Percentiles rank a stretch among this genome's conserved stretches.
These are phyloP conservation scores for Mucor saturninus DNA, from an alignment of 371 early-diverging fungal species.

Conservation along the genomic window DNA sequence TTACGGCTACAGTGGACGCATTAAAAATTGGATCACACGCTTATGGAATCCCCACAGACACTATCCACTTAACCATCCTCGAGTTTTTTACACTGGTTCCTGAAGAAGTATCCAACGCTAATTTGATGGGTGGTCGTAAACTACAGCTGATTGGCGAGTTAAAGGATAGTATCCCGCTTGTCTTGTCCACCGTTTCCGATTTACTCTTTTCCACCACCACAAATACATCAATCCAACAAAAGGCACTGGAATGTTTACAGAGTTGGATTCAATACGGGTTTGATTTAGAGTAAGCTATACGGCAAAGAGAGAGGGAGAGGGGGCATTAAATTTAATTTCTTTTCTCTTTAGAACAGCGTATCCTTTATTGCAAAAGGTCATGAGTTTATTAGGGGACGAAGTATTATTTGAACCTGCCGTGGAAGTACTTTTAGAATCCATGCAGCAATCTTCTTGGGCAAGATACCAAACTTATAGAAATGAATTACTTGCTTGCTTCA, in stretches of 20 bases:
- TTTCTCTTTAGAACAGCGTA: conserved; percentile 36
- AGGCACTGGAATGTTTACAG: conserved; percentile 57
- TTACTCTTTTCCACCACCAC: conserved; percentile 10
- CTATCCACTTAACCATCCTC: conserved; percentile 57
- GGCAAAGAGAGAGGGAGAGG: background rate
- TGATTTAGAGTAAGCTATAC: conserved; percentile 51
- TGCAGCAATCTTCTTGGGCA: conserved; percentile 47
- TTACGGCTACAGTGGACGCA: conserved; percentile 52
- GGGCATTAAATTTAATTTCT: background rate
- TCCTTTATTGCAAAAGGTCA: conserved; percentile 47
- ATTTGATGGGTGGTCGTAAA: conserved; percentile 57
- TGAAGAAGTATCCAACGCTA: conserved; percentile 72
- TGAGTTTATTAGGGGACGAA: conserved; percentile 47
- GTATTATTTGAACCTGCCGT: conserved; percentile 54
- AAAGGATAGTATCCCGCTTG: conserved; percentile 49
- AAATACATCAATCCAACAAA: conserved; percentile 39
- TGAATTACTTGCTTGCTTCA: conserved; percentile 58
- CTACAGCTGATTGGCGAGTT: conserved; percentile 53
- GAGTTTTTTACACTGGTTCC: conserved; percentile 81
- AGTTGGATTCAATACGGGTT: conserved; percentile 73
- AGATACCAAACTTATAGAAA: conserved; percentile 52
- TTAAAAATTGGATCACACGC: conserved; percentile 49
- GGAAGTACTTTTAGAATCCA: conserved; percentile 60
- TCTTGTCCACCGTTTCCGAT: conserved; percentile 47
- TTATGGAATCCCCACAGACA: conserved; percentile 30